Evolutionary conservation across 805 yeast species (phyloP).

Genomic region (Brettanomyces sp.): DNA sequence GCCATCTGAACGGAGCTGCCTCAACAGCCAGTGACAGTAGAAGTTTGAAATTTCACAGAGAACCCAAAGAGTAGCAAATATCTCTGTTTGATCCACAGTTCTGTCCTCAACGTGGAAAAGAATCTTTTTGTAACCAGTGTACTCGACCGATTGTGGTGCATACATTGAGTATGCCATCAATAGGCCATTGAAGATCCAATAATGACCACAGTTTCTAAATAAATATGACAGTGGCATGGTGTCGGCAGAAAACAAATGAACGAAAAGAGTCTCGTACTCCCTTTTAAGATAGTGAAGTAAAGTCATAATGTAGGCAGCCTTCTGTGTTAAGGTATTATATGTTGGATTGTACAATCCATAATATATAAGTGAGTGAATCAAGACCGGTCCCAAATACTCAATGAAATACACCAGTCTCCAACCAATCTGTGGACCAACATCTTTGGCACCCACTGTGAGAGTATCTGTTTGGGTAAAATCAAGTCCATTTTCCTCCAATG

Average conservation of each 20-base stretch:
- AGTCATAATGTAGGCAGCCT: conserved; percentile 43
- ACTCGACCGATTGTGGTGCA: conserved; percentile 19
- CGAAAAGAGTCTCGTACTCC: conserved; percentile 75
- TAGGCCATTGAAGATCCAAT: conserved; percentile 83
- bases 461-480: conserved; percentile 23
- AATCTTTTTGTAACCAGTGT: conserved; percentile 17
- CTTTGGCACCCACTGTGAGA: conserved; percentile 58
- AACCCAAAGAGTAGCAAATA: conserved; percentile 37
- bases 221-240: conserved; percentile 90
- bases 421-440: conserved; percentile 84
- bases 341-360: conserved; percentile 29
- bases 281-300: conserved; percentile 77
- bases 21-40: conserved; percentile 59
- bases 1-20: conserved; percentile 45
- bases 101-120: conserved; percentile 38
- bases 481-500: conserved; percentile 39
- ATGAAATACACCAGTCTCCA: conserved; percentile 87
- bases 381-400: conserved; percentile 85
- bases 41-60: conserved; percentile 67
- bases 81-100: conserved; percentile 21
- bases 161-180: conserved; percentile 27
- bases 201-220: conserved; percentile 84
- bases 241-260: conserved; percentile 77
- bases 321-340: conserved; percentile 43
- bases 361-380: conserved; percentile 68